Evolutionary conservation across 768 basidiomycete species (phyloP).

Genomic region (Pleurotus ostreatus): DNA sequence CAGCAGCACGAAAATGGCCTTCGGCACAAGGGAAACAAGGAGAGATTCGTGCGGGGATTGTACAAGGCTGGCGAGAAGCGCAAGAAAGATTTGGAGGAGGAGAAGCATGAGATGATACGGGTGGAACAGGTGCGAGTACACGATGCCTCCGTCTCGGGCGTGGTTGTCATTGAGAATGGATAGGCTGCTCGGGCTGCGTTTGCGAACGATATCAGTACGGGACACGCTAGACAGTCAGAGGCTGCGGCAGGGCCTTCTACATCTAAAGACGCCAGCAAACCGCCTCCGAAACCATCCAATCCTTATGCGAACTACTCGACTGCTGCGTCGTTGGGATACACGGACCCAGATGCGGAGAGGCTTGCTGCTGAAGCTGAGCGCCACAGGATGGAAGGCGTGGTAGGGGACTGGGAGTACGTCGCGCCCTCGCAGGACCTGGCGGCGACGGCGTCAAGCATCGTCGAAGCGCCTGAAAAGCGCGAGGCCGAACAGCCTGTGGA

Average conservation of each 20-base stretch:
- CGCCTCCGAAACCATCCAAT: slow-evolving; percentile 49
- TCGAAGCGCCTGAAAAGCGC: slow-evolving; percentile 27
- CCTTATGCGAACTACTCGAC: slow-evolving; percentile 86
- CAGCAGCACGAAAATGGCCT: slow-evolving; percentile 91
- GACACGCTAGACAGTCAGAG: slow-evolving; percentile 40
- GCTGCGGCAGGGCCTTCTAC: slow-evolving; percentile 24
- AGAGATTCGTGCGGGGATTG: slow-evolving; percentile 85
- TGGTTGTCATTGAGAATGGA: slow-evolving; percentile 4
- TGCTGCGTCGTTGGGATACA: slow-evolving; percentile 76
- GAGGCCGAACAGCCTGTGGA: slow-evolving; percentile 33
- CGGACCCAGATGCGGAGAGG: slow-evolving; percentile 71
- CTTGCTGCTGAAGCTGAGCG: slow-evolving; percentile 56
- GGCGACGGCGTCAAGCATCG: slow-evolving; percentile 17
- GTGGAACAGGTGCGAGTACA: slow-evolving; percentile 64
- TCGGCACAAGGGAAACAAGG: slow-evolving; percentile 91
- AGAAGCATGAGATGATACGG: slow-evolving; percentile 79
- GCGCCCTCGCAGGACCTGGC: slow-evolving; percentile 19
- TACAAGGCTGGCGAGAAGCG: slow-evolving; percentile 92
- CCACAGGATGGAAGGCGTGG: slow-evolving; percentile 61
- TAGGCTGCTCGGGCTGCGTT: slow-evolving; percentile 81
- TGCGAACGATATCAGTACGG: slow-evolving; percentile 72
- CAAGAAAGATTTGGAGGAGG: slow-evolving; percentile 81
- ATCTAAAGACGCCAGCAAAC: slow-evolving; percentile 34
- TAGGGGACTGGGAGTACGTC: slow-evolving; percentile 77
- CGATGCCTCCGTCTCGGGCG: not conserved